Evolutionary conservation across 192 early-diverging fungal genomes (phyloP), one percentile per base, ranked within the genome.

Genomic region (Podila epicladia): DNA sequence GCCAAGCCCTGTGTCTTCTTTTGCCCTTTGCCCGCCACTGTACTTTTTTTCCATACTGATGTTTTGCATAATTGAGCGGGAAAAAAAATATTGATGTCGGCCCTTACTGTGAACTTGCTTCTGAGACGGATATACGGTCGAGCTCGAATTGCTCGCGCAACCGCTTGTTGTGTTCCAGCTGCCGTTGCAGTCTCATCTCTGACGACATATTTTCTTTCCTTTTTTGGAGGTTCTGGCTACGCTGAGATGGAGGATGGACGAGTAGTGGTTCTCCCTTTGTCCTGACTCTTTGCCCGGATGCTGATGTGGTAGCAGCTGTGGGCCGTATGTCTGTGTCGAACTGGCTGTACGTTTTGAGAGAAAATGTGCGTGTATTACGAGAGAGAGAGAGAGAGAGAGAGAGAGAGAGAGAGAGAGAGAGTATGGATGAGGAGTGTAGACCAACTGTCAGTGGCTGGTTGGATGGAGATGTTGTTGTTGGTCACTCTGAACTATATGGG

Each of bases 131-230:
- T 48, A 80, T 65, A 41, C 77, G 77, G 32, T 80, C 77, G 26
- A 67, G 77, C 51, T 80, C 77, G 49, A 69, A 80, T 73, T 80
- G 77, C 65, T 80, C 77, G 29, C 77, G 77, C 48, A 80, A 71
- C 26, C 77, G 70, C 77, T 69, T 80, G 67, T 80, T 80, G 71
- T 80, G 77, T 65, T 80, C 77, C 55, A 80, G 77, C 50, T 80
- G 77, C 9, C 77, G 77, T 58, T 80, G 77, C 28, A 80, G 62
- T 31, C 77, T 59, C 66, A 80, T 61, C 66, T 80, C 77, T 38
- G 71, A 69, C 13, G 77, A 26, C 77, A 80, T 80, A 80, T 80
- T 58, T 26, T 41, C n/a, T 61, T 61, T 35, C 2, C 51, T 53
- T 53, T 32, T 1, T 20, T 59, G 8, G 20, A n/a, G 60, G 4